Conservation (phyloP, 2,329 filamentous ascomycete genomes). For the Calonectria pseudoreteaudii region DNA sequence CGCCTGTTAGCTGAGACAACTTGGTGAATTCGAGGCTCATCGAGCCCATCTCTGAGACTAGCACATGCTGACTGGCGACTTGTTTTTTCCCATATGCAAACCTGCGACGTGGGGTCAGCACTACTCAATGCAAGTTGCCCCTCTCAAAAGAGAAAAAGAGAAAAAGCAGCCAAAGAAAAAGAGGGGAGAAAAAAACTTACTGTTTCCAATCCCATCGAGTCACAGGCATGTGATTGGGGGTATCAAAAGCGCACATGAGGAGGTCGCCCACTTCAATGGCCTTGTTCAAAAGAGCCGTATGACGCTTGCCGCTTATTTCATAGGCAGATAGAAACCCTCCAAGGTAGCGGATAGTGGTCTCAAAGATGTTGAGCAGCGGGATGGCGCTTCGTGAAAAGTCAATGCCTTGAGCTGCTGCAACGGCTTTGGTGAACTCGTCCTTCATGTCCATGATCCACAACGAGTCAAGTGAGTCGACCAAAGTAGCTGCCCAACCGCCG, state of each 20-base stretch:
- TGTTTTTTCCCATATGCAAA: conserved; percentile 40
- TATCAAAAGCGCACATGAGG: conserved; percentile 74
- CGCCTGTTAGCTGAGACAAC: conserved; percentile 71
- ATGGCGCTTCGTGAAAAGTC: conserved; percentile 66
- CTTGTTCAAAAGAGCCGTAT: conserved; percentile 65
- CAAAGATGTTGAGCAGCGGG: conserved; percentile 70
- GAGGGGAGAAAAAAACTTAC: conserved; percentile 27
- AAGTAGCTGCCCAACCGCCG: conserved; percentile 73
- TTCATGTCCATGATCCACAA: conserved; percentile 77
- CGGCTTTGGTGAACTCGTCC: conserved; percentile 72
- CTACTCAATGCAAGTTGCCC: neutral
- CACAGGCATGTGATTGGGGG: conserved; percentile 71
- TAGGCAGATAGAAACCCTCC: conserved; percentile 75
- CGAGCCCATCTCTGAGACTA: conserved; percentile 58
- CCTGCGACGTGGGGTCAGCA: conserved; percentile 30
- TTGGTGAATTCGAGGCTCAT: conserved; percentile 72
- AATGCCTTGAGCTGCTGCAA: conserved; percentile 65
- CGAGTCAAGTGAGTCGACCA: conserved; percentile 74
- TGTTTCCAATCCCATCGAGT: conserved; percentile 44
- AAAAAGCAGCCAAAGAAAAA: neutral
- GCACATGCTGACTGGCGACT: conserved; percentile 36
- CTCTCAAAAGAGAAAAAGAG: neutral
- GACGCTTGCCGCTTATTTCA: conserved; percentile 67
- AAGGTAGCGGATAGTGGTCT: conserved; percentile 76
- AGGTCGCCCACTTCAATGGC: conserved; percentile 71